A percentile compares a stretch with the other conserved stretches of the same genome.
phyloP scores from a whole-genome alignment of 228 moss, liverwort and hornwort species.

The Sphagnum fallax region DNA sequence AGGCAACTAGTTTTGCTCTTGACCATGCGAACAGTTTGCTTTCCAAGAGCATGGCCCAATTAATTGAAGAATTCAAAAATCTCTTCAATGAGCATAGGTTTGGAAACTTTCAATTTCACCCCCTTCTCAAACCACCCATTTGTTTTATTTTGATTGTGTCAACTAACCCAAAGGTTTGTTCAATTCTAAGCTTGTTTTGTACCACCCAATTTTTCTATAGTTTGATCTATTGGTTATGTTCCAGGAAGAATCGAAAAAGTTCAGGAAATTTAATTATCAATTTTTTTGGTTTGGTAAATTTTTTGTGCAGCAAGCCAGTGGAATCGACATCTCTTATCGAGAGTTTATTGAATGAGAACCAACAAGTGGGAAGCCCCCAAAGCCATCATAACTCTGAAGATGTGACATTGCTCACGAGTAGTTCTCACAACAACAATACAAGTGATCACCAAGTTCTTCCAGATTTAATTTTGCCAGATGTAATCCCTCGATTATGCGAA shows the following conservation, averaged over 20 bases:
- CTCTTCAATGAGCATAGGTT: conserved; percentile 56
- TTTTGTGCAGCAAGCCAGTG: conserved; percentile 57
- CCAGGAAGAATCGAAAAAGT: background rate
- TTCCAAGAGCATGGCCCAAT: conserved; percentile 62
- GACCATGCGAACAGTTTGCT: conserved; percentile 70
- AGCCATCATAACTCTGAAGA: conserved; percentile 19
- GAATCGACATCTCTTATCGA: conserved; percentile 63
- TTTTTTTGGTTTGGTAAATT: background rate
- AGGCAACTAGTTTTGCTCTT: conserved; percentile 79
- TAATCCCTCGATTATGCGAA: conserved; percentile 74
- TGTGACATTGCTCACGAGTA: conserved; percentile 7
- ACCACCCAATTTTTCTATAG: background rate
- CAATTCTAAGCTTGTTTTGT: conserved; percentile 1
- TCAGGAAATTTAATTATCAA: too few species aligned
- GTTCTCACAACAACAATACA: background rate
- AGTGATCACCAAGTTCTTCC: conserved; percentile 36
- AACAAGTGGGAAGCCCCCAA: conserved; percentile 29
- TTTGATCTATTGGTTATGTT: background rate
- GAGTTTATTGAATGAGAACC: conserved; percentile 47
- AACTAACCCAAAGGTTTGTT: too few species aligned
- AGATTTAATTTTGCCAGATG: conserved; percentile 53
- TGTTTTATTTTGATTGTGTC: too few species aligned
- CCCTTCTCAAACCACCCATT: too few species aligned
- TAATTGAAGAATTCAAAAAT: conserved; percentile 73
- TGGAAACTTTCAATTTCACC: background rate